Conservation (phyloP, 306 rosid species). For the Dryas alaskensis region DNA sequence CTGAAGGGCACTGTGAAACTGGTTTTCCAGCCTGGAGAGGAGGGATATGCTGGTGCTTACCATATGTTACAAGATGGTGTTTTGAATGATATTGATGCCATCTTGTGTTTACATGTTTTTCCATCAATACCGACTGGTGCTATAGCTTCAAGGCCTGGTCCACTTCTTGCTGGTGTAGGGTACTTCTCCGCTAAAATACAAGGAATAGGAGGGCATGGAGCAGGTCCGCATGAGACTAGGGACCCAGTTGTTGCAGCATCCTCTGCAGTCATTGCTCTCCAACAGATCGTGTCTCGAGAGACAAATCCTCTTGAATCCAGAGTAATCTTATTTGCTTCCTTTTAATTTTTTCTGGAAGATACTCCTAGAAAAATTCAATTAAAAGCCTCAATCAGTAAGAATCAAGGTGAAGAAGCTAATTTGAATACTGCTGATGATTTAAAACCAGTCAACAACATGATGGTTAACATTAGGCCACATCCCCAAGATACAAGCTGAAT, state of each 20-base stretch:
- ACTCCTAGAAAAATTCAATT: too few species aligned
- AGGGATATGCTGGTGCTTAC: constrained; percentile 50
- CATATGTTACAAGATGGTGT: constrained; percentile 37
- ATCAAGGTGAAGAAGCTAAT: neutral
- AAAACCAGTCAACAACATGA: neutral
- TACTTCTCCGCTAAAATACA: constrained; percentile 34
- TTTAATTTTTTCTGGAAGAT: neutral
- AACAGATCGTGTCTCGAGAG: constrained; percentile 45
- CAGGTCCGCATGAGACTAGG: constrained; percentile 37
- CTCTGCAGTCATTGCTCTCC: constrained; percentile 36
- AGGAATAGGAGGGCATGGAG: constrained; percentile 47
- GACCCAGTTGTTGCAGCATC: constrained; percentile 42
- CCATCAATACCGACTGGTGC: constrained; percentile 39
- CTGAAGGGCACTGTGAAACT: constrained; percentile 46
- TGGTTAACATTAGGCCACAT: neutral
- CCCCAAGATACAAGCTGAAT: neutral
- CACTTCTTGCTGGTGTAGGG: constrained; percentile 42
- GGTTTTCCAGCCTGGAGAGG: constrained; percentile 49
- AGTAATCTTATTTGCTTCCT: constrained; percentile 23
- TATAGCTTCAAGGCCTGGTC: constrained; percentile 41
- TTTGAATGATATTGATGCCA: constrained; percentile 36
- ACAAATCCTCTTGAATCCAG: constrained; percentile 42
- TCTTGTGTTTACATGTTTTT: constrained; percentile 37
- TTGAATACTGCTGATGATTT: neutral
- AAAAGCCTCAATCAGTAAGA: too few species aligned